Conservation (phyloP, 768 basidiomycete genomes). For the Psilocybe tampanensis region DNA sequence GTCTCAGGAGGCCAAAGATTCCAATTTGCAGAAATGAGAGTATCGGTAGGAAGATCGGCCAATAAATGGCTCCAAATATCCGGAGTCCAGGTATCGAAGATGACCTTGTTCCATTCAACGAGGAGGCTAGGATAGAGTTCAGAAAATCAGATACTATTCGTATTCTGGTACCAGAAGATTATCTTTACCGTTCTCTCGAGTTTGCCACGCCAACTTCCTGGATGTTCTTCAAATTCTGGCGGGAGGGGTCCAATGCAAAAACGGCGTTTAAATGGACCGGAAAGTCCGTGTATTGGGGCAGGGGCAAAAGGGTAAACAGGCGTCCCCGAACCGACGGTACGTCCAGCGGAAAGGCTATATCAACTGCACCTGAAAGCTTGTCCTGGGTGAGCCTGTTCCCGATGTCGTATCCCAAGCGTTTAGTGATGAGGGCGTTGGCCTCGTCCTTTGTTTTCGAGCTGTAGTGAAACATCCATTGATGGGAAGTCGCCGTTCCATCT, state of each 20-base stretch:
- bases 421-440: constrained; percentile 19
- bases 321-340: constrained; percentile 28
- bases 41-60: constrained; percentile 22
- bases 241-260: constrained; percentile 45
- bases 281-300: constrained; percentile 43
- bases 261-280: constrained; percentile 46
- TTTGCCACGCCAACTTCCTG: constrained; percentile 39
- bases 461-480: constrained; percentile 32
- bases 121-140: constrained; percentile 32
- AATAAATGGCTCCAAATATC: constrained; percentile 40
- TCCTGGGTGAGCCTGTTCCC: constrained; percentile 30
- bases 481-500: neutral
- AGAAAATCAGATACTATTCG: too few species aligned
- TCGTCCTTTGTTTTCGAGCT: constrained; percentile 24
- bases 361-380: constrained; percentile 40
- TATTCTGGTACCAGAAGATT: too few species aligned
- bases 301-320: constrained; percentile 48
- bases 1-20: constrained; percentile 15
- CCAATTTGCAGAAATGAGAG: constrained; percentile 4
- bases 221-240: constrained; percentile 46
- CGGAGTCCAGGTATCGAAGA: constrained; percentile 46
- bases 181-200: constrained; percentile 43
- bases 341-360: constrained; percentile 34
- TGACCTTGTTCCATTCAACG: constrained; percentile 48
- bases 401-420: constrained; percentile 30